A percentile compares a stretch with the other conserved stretches of the same genome.
phyloP scores from a whole-genome alignment of 208 protist species.

The Leishmania braziliensis region DNA sequence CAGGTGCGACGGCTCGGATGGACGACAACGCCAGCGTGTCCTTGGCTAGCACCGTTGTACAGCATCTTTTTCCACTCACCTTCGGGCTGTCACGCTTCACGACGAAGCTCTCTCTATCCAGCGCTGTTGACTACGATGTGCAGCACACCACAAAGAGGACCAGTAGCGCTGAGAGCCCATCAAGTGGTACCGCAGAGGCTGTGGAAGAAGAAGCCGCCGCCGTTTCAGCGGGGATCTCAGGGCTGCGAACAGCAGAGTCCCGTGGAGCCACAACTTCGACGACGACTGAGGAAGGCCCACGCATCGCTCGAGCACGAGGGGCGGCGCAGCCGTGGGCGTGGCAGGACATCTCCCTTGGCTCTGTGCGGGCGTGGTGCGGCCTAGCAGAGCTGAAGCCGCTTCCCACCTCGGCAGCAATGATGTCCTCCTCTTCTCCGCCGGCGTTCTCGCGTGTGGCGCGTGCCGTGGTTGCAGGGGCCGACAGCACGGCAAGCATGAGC shows the following conservation, averaged over 20 bases:
- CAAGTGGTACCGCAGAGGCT: background rate
- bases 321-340: slow-evolving; percentile 22
- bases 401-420: background rate
- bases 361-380: slow-evolving; percentile 23
- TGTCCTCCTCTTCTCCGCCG: background rate
- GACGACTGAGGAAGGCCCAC: background rate
- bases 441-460: background rate
- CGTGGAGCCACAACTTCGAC: background rate
- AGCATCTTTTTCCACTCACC: slow-evolving; percentile 24
- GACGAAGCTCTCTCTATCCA: slow-evolving; percentile 24
- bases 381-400: slow-evolving; percentile 12
- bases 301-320: too few relatives aligned
- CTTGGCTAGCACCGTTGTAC: slow-evolving; percentile 10
- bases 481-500: background rate
- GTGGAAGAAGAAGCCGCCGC: background rate
- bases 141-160: background rate
- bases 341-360: slow-evolving; percentile 19
- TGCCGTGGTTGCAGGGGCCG: background rate
- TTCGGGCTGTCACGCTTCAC: slow-evolving; percentile 26
- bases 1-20: slow-evolving; percentile 2
- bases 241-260: background rate
- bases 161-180: background rate
- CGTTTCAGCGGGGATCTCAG: background rate
- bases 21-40: background rate
- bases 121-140: slow-evolving; percentile 21